Base-by-base conservation (phyloP, 2,329 filamentous ascomycete species). In the Aspergillus candidus region DNA sequence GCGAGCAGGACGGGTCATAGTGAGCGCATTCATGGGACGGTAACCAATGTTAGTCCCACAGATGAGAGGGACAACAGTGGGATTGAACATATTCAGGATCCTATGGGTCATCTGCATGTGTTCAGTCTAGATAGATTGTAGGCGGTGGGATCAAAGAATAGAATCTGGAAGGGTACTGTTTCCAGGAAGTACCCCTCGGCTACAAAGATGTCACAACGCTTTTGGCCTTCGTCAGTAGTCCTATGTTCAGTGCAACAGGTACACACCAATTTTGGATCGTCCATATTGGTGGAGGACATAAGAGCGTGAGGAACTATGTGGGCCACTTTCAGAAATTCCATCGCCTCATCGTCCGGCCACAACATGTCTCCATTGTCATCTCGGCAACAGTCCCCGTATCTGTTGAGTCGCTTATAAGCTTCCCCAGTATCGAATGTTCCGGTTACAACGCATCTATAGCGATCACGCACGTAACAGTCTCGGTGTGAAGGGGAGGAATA, bases 41-140 rank as follows among this genome's bases (percentile, higher is more conserved):
- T 72, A n/a, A n/a, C n/a, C 67, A 42, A 72, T 70, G 8, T 70
- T 57, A 22, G 48, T 41, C 38, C 67, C 68, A 35, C 69, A 57
- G 38, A 72, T 70, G 1, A 70, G 41, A 51, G 63, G 53, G 8
- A 55, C 54, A 31, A 64, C 54, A 18, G 59, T 62, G 29, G 39
- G 51, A 44, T 71, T 66, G 45, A 73, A 70, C 66, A 72, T 72
- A 22, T 71, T 67, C 2, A 71, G 60, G 32, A 72, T 63, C 13
- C 55, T 51, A 8, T 72, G 53, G 6, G 65, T 62, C 0, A 59
- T 56, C 55, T 63, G 45, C 48, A 65, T 63, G n/a, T 57, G 57
- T 27, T 51, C 48, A 14, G 43, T 43, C 56, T 59, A 40, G 38
- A 13, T 15, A 11, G 18, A 6, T n/a, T 41, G 30, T 44, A 12